Conservation (phyloP, 352 stramenopile genomes). For the Albugo candida region DNA sequence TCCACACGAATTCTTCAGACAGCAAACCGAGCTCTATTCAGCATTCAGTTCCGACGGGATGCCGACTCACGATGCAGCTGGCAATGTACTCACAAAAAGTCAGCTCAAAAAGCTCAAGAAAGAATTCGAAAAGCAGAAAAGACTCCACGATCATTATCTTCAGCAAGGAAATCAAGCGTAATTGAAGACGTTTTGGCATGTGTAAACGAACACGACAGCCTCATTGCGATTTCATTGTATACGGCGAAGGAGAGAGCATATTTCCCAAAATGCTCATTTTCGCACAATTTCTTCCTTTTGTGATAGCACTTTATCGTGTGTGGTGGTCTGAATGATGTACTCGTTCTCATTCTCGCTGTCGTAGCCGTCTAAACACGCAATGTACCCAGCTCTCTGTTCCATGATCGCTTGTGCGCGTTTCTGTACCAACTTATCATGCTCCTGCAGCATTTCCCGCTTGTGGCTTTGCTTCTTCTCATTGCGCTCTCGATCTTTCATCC, state of each 20-base stretch:
- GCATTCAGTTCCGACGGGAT: constrained; percentile 45
- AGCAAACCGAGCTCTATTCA: constrained; percentile 42
- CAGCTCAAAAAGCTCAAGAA: constrained; percentile 79
- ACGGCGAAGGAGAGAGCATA: too few relatives aligned
- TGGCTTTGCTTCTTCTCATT: constrained; percentile 36
- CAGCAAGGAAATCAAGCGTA: constrained; percentile 7
- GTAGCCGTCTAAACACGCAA: constrained; percentile 52
- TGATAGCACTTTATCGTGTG: constrained; percentile 51
- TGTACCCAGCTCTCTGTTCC: constrained; percentile 22
- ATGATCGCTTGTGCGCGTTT: constrained; percentile 14
- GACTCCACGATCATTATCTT: constrained; percentile 51
- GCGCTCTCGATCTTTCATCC: constrained; percentile 63
- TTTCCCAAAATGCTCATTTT: too few relatives aligned
- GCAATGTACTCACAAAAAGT: constrained; percentile 51
- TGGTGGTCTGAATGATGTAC: constrained; percentile 64
- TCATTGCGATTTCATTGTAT: too few relatives aligned
- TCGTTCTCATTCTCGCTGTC: constrained; percentile 68
- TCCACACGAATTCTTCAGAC: constrained; percentile 64
- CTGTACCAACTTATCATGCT: constrained; percentile 54
- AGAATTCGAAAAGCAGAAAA: constrained; percentile 78
- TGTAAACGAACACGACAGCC: too few relatives aligned
- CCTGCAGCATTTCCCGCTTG: constrained; percentile 40
- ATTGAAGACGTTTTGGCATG: too few relatives aligned
- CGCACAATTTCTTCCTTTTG: constrained; percentile 42
- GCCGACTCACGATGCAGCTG: constrained; percentile 48